Percentiles rank a stretch among this genome's conserved stretches.
phyloP scores from a whole-genome alignment of 805 yeast genomes.

The Starmerella vaccinii region DNA sequence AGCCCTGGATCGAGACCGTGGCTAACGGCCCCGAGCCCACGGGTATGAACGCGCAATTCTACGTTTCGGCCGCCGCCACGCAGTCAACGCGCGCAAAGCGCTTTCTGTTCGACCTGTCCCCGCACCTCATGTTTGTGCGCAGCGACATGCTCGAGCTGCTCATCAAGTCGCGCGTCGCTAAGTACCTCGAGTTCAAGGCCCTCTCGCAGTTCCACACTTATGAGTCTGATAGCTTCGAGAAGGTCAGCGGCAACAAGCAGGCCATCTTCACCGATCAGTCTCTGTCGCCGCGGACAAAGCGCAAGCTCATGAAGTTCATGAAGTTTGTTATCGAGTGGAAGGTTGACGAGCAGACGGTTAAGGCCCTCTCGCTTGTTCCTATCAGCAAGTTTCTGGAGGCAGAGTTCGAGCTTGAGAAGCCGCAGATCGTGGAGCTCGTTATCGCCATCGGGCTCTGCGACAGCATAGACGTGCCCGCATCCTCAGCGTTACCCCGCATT shows the following conservation, averaged over 20 bases:
- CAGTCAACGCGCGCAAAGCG: conserved; percentile 30
- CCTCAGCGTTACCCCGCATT: conserved; percentile 68
- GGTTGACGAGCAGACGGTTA: conserved; percentile 46
- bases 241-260: conserved; percentile 75
- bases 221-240: conserved; percentile 83
- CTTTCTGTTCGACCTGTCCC: conserved; percentile 79
- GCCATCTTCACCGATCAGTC: conserved; percentile 87
- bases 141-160: conserved; percentile 75
- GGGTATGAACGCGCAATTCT: conserved; percentile 61
- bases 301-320: conserved; percentile 81
- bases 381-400: conserved; percentile 50
- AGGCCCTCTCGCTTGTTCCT: conserved; percentile 43
- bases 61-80: conserved; percentile 51
- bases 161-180: conserved; percentile 75
- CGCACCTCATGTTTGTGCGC: conserved; percentile 78
- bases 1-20: conserved; percentile 69
- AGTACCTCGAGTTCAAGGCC: conserved; percentile 86
- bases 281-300: conserved; percentile 60
- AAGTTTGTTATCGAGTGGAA: conserved; percentile 75
- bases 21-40: conserved; percentile 35
- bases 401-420: conserved; percentile 57
- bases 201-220: conserved; percentile 84
- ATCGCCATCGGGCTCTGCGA: conserved; percentile 77
- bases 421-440: conserved; percentile 74
- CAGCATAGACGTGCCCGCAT: conserved; percentile 49